These are phyloP conservation scores for Amphibolis antarctica DNA, from an alignment of 106 monocot genomes.

Conservation along the genomic window DNA sequence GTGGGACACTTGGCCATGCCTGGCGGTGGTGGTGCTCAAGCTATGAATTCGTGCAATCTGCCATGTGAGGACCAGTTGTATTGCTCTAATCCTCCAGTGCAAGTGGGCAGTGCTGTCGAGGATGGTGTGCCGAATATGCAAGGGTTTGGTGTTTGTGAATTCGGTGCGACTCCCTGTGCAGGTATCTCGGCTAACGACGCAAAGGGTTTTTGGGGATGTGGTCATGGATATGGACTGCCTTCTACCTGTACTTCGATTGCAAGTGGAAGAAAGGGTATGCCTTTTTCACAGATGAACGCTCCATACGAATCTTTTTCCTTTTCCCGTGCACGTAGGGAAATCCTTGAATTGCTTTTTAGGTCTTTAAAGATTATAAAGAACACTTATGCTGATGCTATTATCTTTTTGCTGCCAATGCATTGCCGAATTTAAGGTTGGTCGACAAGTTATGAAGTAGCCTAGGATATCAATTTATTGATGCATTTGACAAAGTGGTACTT, in stretches of 20 bases:
- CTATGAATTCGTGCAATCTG: constrained; percentile 49
- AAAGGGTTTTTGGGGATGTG: constrained; percentile 27
- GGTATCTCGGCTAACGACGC: constrained; percentile 26
- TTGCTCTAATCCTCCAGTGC: constrained; percentile 30
- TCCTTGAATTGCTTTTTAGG: too few relatives aligned
- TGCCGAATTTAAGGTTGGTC: too few relatives aligned
- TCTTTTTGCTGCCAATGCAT: too few relatives aligned
- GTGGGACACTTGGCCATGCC: constrained; percentile 9
- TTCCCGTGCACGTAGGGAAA: too few relatives aligned
- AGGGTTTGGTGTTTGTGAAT: constrained; percentile 44
- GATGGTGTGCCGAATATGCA: constrained; percentile 15
- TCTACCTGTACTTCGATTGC: constrained; percentile 16
- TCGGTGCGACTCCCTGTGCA: constrained; percentile 41
- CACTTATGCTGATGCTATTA: too few relatives aligned
- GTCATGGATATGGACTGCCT: constrained; percentile 13
- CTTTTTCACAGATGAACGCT: not conserved
- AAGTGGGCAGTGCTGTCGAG: constrained; percentile 30
- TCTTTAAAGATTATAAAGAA: too few relatives aligned
- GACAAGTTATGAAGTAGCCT: too few relatives aligned
- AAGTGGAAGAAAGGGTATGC: constrained; percentile 28
- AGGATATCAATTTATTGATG: too few relatives aligned
- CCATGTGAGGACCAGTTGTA: constrained; percentile 49
- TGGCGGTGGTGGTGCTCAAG: constrained; percentile 25
- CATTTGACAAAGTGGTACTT: too few relatives aligned
- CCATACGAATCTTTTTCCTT: too few relatives aligned